Evolutionary conservation across 495 filamentous ascomycete genomes (phyloP).

Genomic region (Symbiotaphrina buchneri): DNA sequence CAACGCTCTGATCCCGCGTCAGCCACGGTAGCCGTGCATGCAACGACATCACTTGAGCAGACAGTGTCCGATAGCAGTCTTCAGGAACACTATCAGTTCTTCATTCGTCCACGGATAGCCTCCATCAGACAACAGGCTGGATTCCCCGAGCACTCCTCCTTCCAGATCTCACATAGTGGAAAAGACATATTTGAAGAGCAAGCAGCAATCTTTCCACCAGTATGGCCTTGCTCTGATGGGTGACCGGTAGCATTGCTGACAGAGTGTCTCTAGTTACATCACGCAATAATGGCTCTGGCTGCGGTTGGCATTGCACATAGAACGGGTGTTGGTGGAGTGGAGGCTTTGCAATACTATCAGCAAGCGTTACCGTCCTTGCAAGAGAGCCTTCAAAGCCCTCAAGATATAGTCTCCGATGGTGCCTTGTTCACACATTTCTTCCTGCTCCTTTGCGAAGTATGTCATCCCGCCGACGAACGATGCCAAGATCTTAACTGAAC

Average conservation of each 20-base stretch:
- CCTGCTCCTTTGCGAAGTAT: conserved; percentile 34
- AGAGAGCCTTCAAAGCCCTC: not conserved
- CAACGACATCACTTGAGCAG: too few relatives aligned
- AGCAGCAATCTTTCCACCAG: not conserved
- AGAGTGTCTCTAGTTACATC: conserved; percentile 21
- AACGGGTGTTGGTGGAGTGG: conserved; percentile 17
- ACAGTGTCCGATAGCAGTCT: too few relatives aligned
- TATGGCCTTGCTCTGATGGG: not conserved
- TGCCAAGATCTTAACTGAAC: not conserved
- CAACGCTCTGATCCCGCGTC: too few relatives aligned
- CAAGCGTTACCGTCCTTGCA: conserved; percentile 15
- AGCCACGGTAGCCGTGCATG: too few relatives aligned
- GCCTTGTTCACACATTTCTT: conserved; percentile 35
- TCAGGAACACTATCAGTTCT: too few relatives aligned
- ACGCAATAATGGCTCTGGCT: conserved; percentile 36
- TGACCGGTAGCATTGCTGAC: conserved; percentile 4
- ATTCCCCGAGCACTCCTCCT: too few relatives aligned
- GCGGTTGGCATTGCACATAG: conserved; percentile 29
- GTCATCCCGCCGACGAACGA: conserved; percentile 3
- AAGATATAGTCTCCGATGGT: conserved; percentile 30
- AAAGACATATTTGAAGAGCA: not conserved
- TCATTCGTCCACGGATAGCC: too few relatives aligned
- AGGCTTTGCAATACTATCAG: conserved; percentile 32
- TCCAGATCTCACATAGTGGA: too few relatives aligned
- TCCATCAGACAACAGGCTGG: too few relatives aligned